Percentiles rank a stretch among this genome's conserved stretches.
phyloP scores from a whole-genome alignment of 345 rosid genomes.

The Kernera saxatilis region DNA sequence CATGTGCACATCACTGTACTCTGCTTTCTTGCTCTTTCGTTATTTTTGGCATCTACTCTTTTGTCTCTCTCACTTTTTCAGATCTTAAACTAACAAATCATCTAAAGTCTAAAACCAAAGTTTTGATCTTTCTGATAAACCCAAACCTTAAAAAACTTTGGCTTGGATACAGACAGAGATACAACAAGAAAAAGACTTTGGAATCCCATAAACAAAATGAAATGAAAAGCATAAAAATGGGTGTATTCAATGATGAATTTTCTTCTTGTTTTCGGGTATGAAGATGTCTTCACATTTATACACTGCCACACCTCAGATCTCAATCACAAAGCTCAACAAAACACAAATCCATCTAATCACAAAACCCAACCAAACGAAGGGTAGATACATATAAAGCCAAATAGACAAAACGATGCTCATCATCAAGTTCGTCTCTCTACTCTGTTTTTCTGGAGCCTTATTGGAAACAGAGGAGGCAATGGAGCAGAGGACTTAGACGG shows the following conservation, averaged over 20 bases:
- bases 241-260: neutral
- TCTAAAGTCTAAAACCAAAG: neutral
- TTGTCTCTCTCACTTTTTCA: slow-evolving; percentile 9
- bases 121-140: neutral
- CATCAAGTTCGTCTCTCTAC: slow-evolving; percentile 40
- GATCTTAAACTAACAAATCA: slow-evolving; percentile 7
- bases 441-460: slow-evolving; percentile 46
- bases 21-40: slow-evolving; percentile 2
- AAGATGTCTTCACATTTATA: slow-evolving; percentile 17
- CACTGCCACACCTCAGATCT: slow-evolving; percentile 28
- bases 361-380: neutral
- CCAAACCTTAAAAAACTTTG: neutral
- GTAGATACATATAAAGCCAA: neutral
- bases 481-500: slow-evolving; percentile 42
- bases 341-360: slow-evolving; percentile 23
- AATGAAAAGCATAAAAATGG: slow-evolving; percentile 6
- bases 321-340: slow-evolving; percentile 6
- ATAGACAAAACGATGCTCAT: neutral
- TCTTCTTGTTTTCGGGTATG: slow-evolving; percentile 9
- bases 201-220: neutral
- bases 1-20: slow-evolving; percentile 27
- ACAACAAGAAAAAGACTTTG: neutral
- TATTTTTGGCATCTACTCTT: slow-evolving; percentile 16
- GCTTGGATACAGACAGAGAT: slow-evolving; percentile 7
- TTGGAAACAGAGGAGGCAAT: slow-evolving; percentile 65